A percentile compares a stretch with the other conserved stretches of the same genome.
phyloP scores from a whole-genome alignment of 169 alveolate species.

The Babesia divergens region DNA sequence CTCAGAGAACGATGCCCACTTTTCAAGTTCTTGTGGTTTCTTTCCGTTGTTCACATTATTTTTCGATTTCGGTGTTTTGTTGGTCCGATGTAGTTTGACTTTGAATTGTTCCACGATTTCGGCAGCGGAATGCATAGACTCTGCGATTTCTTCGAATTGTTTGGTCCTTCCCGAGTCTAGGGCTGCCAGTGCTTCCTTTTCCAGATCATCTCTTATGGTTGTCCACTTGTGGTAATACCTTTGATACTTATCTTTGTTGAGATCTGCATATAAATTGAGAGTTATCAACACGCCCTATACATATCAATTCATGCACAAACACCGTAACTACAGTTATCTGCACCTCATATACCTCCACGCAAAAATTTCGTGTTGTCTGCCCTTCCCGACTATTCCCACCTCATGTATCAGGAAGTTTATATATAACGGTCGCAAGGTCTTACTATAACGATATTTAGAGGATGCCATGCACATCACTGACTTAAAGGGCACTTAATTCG shows the following conservation, averaged over 20 bases:
- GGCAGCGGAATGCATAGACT: slow-evolving; percentile 29
- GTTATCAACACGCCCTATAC: too few relatives aligned
- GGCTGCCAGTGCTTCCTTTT: slow-evolving; percentile 19
- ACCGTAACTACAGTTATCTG: too few relatives aligned
- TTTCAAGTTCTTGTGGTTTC: not conserved
- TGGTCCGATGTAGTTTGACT: not conserved
- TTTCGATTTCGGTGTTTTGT: not conserved
- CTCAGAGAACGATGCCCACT: slow-evolving; percentile 17
- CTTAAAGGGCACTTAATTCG: too few relatives aligned
- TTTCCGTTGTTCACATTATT: not conserved
- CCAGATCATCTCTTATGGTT: slow-evolving; percentile 1
- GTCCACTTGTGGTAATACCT: slow-evolving; percentile 19
- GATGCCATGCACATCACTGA: too few relatives aligned
- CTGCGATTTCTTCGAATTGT: slow-evolving; percentile 28
- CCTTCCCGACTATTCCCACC: too few relatives aligned
- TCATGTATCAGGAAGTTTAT: too few relatives aligned
- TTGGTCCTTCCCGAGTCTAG: slow-evolving; percentile 18
- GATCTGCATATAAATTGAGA: slow-evolving; percentile 16
- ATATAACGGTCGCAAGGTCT: too few relatives aligned
- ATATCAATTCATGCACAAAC: too few relatives aligned
- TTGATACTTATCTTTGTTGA: slow-evolving; percentile 27
- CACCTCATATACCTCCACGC: too few relatives aligned
- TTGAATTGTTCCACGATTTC: not conserved
- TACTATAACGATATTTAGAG: too few relatives aligned
- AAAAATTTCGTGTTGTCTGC: too few relatives aligned